phyloP scores from a whole-genome alignment of 2,329 filamentous ascomycete species.

The Cercospora citrullina region DNA sequence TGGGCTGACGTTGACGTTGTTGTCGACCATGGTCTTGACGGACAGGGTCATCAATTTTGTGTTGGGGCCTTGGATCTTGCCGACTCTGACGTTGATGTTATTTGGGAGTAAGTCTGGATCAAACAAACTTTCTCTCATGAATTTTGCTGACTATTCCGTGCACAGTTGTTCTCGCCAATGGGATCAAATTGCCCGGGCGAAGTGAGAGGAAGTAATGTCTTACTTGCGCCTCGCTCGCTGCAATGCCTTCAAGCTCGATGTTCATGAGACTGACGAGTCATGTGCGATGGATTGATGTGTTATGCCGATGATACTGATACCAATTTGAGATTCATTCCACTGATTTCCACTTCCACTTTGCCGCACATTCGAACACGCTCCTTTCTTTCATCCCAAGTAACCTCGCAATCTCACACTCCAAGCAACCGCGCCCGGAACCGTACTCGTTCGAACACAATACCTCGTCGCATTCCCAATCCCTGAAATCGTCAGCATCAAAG shows the following conservation, averaged over 20 bases:
- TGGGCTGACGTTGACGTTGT: conserved; percentile 13
- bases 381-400: neutral
- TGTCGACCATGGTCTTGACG: conserved; percentile 12
- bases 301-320: neutral
- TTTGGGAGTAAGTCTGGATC: conserved; percentile 7
- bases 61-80: conserved; percentile 19
- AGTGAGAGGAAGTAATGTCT: conserved; percentile 1
- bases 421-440: neutral
- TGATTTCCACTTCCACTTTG: neutral
- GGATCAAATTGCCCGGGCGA: conserved; percentile 1
- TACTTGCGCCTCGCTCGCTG: neutral
- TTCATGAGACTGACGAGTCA: neutral
- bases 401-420: neutral
- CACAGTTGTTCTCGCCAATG: conserved; percentile 1
- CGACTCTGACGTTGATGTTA: conserved; percentile 16
- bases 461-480: neutral
- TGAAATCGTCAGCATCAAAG: neutral
- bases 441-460: neutral
- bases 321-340: neutral
- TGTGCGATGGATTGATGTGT: neutral
- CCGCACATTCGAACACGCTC: neutral
- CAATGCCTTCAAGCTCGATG: neutral
- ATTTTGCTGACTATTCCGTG: neutral
- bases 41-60: neutral
- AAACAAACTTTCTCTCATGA: too few species aligned